Base-by-base conservation (phyloP, 1,284 basidiomycete genomes). In the Singerocomus inundabilis region DNA sequence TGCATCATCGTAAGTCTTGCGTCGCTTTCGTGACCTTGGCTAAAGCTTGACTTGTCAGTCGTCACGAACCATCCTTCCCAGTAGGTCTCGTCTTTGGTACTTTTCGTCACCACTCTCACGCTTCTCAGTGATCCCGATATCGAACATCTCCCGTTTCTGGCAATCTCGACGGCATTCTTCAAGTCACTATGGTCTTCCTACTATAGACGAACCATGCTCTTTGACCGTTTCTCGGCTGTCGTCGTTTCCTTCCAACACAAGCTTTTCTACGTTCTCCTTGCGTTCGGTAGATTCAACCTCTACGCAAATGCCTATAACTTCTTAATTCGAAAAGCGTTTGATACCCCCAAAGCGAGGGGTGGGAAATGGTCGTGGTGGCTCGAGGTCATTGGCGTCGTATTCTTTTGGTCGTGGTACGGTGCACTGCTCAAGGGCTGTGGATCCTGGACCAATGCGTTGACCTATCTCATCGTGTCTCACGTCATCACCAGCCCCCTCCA, bases 31-130 rank as follows among this genome's bases (percentile, higher is more conserved):
- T 51, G 9, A 49, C 26, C 11, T 44, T 57, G 31, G 46, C 58
- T 55, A 56, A 56, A 52, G 41, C 30, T 53, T 50, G 16, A 16
- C 25, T 35, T 46, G 32, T 15, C 56, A 93, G 91, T 98, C 45
- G 93, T 98, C 49, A 92, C 96, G 30, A 99, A 99, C 64, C 94
- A 98, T 63, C 94, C 94, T 4, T 90, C 96, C 52, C 97, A 99
- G 83, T 95, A 82, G 53, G 77, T 67, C 49, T 25, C 18, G n/a
- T 44, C 32, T 36, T 2, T 48, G 6, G 3, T 16, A 48, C 32
- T 31, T 26, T 15, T 25, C 28, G 18, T 32, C 30, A 35, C 48
- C 60, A 7, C 50, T 46, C 45, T 59, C 31, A 49, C 39, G 16
- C 51, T 70, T 70, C 72, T 71, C 61, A 95, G 96, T 70, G 95